These are phyloP conservation scores for Fusarium cyanostomum DNA, from an alignment of 2,329 filamentous ascomycete genomes.

Conservation along the genomic window DNA sequence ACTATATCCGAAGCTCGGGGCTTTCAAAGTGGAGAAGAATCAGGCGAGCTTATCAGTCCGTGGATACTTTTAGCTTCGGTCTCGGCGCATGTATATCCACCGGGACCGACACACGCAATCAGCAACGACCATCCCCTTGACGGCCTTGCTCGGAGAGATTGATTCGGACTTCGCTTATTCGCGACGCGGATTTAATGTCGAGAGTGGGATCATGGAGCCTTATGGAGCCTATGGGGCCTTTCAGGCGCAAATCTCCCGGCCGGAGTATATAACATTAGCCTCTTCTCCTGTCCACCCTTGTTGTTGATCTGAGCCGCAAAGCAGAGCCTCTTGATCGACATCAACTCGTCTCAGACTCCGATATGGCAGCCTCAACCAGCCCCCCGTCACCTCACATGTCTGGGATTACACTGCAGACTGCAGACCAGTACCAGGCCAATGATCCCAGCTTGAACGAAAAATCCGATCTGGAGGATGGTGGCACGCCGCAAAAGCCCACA, in stretches of 20 bases:
- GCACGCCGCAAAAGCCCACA: background rate
- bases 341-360: background rate
- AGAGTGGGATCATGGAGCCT: background rate
- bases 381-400: constrained; percentile 19
- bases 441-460: constrained; percentile 9
- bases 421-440: constrained; percentile 3
- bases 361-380: constrained; percentile 9
- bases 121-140: background rate
- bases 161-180: background rate
- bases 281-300: background rate
- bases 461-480: constrained; percentile 21
- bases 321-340: background rate
- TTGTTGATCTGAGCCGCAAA: constrained; percentile 15
- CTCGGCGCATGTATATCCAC: background rate
- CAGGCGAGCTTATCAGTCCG: background rate
- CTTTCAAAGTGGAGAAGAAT: constrained; percentile 1
- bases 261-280: constrained; percentile 13
- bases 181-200: constrained; percentile 20
- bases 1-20: constrained; percentile 2
- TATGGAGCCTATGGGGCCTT: background rate
- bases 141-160: background rate
- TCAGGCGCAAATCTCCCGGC: background rate
- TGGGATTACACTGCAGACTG: constrained; percentile 14
- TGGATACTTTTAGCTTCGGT: constrained; percentile 1
- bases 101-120: constrained; percentile 21